Percentiles rank a stretch among this genome's conserved stretches.
phyloP scores from a whole-genome alignment of 306 rosid species.

The Cyamopsis tetragonoloba region DNA sequence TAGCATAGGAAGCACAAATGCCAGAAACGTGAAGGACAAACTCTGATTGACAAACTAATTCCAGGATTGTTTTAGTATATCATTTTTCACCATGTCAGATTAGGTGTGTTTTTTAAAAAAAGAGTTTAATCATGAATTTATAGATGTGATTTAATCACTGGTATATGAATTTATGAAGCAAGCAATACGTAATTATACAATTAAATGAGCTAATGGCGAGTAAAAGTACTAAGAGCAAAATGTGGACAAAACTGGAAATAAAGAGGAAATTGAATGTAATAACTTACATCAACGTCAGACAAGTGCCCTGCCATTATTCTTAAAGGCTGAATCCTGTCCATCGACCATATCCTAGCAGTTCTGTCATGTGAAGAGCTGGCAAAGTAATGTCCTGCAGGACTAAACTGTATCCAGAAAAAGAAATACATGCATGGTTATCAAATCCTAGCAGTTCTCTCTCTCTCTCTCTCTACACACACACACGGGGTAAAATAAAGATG shows the following conservation, averaged over 20 bases:
- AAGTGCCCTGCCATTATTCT: conserved; percentile 97
- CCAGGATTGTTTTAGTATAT: neutral
- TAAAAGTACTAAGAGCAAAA: neutral
- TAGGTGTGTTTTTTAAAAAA: neutral
- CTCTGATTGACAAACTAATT: neutral
- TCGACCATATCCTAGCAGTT: conserved; percentile 95
- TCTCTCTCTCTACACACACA: no score
- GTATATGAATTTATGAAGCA: conserved; percentile 6
- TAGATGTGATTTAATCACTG: conserved; percentile 12
- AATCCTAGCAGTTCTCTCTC: no score
- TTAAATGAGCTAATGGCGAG: neutral
- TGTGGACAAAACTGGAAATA: conserved; percentile 3
- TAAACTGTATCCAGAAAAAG: conserved; percentile 66
- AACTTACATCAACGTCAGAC: conserved; percentile 96
- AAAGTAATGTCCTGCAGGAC: conserved; percentile 92
- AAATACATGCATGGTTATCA: no score
- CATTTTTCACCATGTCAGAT: neutral
- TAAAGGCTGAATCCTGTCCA: conserved; percentile 91
- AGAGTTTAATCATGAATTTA: neutral
- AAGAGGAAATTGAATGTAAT: conserved; percentile 7
- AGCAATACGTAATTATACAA: neutral
- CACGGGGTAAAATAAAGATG: neutral
- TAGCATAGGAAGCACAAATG: neutral
- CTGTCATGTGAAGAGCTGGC: conserved; percentile 97
- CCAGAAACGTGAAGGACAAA: neutral